These are phyloP conservation scores for Aspergillus sp. DNA, from an alignment of 2,329 filamentous ascomycete genomes.

Conservation along the genomic window DNA sequence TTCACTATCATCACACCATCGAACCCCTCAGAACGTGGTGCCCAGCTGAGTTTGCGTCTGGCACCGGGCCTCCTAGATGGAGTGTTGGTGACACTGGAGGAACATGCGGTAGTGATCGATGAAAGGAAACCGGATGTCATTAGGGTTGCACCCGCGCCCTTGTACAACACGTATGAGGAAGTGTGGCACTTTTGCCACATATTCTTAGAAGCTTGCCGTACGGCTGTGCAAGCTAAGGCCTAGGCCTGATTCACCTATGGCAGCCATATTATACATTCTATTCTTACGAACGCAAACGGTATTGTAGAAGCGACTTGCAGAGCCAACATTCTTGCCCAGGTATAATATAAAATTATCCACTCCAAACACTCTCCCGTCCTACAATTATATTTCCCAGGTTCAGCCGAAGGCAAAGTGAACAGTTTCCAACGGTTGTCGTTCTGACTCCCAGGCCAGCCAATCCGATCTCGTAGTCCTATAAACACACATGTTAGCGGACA, in stretches of 20 bases:
- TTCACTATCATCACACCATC: slow-evolving; percentile 69
- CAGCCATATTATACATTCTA: slow-evolving; percentile 2
- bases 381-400: slow-evolving; percentile 7
- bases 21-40: slow-evolving; percentile 67
- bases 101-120: slow-evolving; percentile 72
- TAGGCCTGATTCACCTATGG: neutral
- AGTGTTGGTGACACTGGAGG: slow-evolving; percentile 64
- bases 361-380: neutral
- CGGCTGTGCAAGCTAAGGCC: slow-evolving; percentile 29
- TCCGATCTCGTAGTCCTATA: slow-evolving; percentile 87
- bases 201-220: slow-evolving; percentile 51
- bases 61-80: slow-evolving; percentile 67
- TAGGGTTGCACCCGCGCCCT: slow-evolving; percentile 75
- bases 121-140: slow-evolving; percentile 85
- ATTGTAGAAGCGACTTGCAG: neutral
- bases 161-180: slow-evolving; percentile 81
- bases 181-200: slow-evolving; percentile 61
- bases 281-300: neutral
- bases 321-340: neutral
- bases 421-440: slow-evolving; percentile 66
- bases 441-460: slow-evolving; percentile 93
- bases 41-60: slow-evolving; percentile 75
- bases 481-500: neutral
- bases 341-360: neutral
- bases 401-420: slow-evolving; percentile 60